These are phyloP conservation scores for Microascus cirrosus DNA, from an alignment of 2,329 filamentous ascomycete genomes.

Conservation along the genomic window DNA sequence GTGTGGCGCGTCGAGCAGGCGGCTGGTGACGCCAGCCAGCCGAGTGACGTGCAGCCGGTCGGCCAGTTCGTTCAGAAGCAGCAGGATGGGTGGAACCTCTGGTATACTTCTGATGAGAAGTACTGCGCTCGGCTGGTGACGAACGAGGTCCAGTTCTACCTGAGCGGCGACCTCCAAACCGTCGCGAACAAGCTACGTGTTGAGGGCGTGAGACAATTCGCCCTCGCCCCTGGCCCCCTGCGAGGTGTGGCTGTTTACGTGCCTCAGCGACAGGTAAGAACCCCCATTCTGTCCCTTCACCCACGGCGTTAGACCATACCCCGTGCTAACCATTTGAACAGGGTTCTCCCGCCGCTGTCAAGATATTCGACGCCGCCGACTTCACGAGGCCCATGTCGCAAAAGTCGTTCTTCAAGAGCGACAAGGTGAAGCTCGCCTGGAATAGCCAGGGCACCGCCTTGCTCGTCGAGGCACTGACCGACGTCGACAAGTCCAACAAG, in stretches of 20 bases:
- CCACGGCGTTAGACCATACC: background rate
- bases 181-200: constrained; percentile 94
- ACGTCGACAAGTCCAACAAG: constrained; percentile 97
- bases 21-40: constrained; percentile 25
- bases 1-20: constrained; percentile 79
- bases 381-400: constrained; percentile 79
- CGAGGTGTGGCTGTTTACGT: constrained; percentile 91
- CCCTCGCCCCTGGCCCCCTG: constrained; percentile 78
- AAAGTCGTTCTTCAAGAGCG: constrained; percentile 98
- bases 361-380: constrained; percentile 86
- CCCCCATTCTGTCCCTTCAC: background rate
- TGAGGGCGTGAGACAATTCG: constrained; percentile 84
- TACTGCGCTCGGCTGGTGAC: constrained; percentile 89
- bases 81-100: constrained; percentile 91
- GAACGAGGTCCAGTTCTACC: constrained; percentile 96
- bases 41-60: constrained; percentile 56
- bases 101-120: constrained; percentile 89
- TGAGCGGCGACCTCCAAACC: constrained; percentile 71
- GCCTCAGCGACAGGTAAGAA: constrained; percentile 78
- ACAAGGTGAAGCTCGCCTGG: constrained; percentile 99
- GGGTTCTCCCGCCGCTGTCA: constrained; percentile 88
- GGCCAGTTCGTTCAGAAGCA: constrained; percentile 93
- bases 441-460: constrained; percentile 84
- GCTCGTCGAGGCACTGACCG: constrained; percentile 91
- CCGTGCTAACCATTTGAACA: constrained; percentile 20